A percentile compares a stretch with the other conserved stretches of the same genome.
Conservation (phyloP, 768 basidiomycete genomes). For the Jaapia argillacea region DNA sequence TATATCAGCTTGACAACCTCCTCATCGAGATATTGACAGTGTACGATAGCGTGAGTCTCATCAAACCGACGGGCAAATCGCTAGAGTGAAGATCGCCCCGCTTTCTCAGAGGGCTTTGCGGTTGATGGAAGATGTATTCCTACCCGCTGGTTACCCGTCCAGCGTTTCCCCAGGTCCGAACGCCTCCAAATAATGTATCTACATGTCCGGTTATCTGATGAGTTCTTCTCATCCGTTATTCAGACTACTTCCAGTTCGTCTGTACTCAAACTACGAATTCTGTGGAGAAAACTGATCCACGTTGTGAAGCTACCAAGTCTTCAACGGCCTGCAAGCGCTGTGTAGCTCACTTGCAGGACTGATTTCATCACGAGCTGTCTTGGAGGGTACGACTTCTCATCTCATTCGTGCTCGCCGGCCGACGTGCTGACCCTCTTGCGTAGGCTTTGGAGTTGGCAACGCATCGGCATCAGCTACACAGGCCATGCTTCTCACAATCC, state of each 20-base stretch:
- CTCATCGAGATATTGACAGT: no score
- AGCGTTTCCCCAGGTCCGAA: constrained; percentile 48
- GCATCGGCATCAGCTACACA: constrained; percentile 55
- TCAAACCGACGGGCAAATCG: no score
- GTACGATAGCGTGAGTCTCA: no score
- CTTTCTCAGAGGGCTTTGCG: background rate
- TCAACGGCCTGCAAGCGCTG: constrained; percentile 60
- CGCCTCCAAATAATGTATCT: background rate
- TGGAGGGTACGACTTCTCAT: constrained; percentile 38
- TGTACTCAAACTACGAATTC: background rate
- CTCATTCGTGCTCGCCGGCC: background rate
- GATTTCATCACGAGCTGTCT: constrained; percentile 53
- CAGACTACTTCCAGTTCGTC: constrained; percentile 47
- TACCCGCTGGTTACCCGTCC: constrained; percentile 52
- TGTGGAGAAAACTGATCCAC: no score
- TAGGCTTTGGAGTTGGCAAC: constrained; percentile 64
- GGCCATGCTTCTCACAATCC: constrained; percentile 52
- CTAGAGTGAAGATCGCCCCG: no score
- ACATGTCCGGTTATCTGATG: background rate
- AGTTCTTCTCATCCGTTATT: background rate
- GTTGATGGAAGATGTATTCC: constrained; percentile 37
- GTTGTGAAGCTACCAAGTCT: constrained; percentile 56
- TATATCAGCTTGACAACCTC: no score
- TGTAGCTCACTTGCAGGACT: constrained; percentile 58
- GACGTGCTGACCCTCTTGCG: background rate